Base-by-base conservation (phyloP, 2,329 filamentous ascomycete species). In the Elsinoe fawcettii region DNA sequence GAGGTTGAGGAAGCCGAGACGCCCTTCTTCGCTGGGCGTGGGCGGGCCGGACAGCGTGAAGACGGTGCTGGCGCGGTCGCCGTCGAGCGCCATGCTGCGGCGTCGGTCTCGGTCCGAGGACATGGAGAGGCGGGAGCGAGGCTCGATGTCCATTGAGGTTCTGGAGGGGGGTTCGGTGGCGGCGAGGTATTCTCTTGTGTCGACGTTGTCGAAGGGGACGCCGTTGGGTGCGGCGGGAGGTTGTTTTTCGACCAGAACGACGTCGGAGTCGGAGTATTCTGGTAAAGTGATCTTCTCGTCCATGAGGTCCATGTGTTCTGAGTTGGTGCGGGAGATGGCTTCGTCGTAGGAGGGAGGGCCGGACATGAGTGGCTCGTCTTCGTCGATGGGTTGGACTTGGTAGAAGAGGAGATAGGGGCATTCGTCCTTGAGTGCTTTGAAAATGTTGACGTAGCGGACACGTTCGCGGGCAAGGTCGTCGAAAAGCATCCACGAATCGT, bases 351-450 rank as follows among this genome's bases (percentile, higher is more conserved):
- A 63, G 1, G 67, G 66, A 16, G 64, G 62, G 12, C 60, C 60
- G n/a, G 59, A 56, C n/a, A 58, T 51, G 25, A 60, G 57, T 32
- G 63, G 46, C 7, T 60, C 71, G 61, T 86, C 80, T 57, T 91
- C 87, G 27, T 89, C 82, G 66, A 95, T 90, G 0, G 92, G 91
- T 27, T 95, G 81, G 39, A 97, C 88, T 70, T 96, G 92, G 67
- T 96, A 99, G 71, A 97, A 97, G 0, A 99, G 77, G 5, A 97
- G 80, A 69, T 97, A 97, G 0, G 93, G 92, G 69, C 90, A 95
- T 69, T 96, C 91, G n/a, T 86, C 80, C 63, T 83, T 86, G 51
- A 97, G 74, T 0, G 88, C 86, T 63, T 86, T 74, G 60, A 88
- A 85, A 61, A 96, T 86, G 65, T 95, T 83, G 51, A 96, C 84